phyloP scores from a whole-genome alignment of 768 basidiomycete species.

The Mycena alexandri region DNA sequence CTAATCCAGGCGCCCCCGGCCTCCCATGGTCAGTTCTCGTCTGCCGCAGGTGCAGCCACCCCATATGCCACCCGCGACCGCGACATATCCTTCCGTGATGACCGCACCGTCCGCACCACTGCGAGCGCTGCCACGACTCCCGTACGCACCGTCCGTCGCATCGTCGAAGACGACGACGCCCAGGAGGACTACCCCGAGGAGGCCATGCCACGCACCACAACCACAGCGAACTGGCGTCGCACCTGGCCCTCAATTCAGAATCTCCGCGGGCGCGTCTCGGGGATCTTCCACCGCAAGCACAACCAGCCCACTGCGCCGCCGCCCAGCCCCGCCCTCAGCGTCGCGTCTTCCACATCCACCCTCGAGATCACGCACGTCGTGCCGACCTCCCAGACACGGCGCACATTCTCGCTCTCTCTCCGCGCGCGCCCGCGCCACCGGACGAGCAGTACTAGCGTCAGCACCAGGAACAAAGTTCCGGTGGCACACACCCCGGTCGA shows the following conservation, averaged over 20 bases:
- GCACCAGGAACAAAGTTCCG: background rate
- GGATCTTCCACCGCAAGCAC: conserved; percentile 28
- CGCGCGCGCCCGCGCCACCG: conserved; percentile 18
- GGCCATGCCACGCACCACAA: conserved; percentile 3
- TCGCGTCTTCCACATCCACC: background rate
- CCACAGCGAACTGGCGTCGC: conserved; percentile 1
- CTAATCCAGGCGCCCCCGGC: conserved; percentile 11
- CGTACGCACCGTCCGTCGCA: conserved; percentile 18
- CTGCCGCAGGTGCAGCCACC: too few relatives aligned
- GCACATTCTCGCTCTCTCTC: conserved; percentile 30
- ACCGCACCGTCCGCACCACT: conserved; percentile 11
- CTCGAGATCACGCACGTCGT: conserved; percentile 7
- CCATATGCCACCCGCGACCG: background rate
- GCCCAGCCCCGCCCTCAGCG: conserved; percentile 4
- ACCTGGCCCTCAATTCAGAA: conserved; percentile 18
- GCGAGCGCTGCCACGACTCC: background rate
- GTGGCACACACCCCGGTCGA: conserved; percentile 9
- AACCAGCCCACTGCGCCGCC: background rate
- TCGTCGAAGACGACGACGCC: conserved; percentile 2
- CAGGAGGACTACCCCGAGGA: background rate
- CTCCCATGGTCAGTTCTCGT: background rate
- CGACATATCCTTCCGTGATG: background rate
- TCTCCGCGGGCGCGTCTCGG: conserved; percentile 29
- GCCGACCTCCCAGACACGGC: background rate
- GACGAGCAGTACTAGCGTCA: too few relatives aligned